phyloP scores from a whole-genome alignment of 2,329 filamentous ascomycete species.

The Zymoseptoria tritici region DNA sequence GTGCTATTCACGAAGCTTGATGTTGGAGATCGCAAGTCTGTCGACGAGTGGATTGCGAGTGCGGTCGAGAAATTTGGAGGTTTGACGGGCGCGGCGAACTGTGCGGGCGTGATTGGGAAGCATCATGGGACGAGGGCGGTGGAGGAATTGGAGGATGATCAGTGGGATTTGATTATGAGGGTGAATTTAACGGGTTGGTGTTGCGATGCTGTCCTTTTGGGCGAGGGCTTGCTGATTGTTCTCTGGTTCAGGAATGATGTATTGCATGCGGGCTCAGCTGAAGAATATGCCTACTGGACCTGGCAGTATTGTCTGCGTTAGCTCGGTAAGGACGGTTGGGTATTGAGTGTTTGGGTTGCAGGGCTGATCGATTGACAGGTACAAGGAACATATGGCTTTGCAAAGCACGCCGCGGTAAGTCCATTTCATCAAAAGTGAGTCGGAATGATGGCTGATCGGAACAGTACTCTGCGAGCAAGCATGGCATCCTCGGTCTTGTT shows the following conservation, averaged over 20 bases:
- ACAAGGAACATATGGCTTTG: constrained; percentile 38
- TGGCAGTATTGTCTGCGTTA: constrained; percentile 48
- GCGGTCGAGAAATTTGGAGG: constrained; percentile 30
- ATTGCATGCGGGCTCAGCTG: constrained; percentile 46
- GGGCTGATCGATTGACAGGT: constrained; percentile 2
- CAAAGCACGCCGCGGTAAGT: constrained; percentile 18
- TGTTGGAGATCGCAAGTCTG: constrained; percentile 24
- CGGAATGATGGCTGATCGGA: background rate
- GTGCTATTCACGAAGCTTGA: constrained; percentile 21
- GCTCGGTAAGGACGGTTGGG: constrained; percentile 9
- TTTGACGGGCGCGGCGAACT: constrained; percentile 39
- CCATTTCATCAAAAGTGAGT: background rate
- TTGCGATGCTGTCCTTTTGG: background rate
- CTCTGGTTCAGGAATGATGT: constrained; percentile 35
- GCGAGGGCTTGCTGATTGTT: constrained; percentile 14
- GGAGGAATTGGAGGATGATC: constrained; percentile 25
- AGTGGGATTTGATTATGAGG: constrained; percentile 32
- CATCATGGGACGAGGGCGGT: constrained; percentile 21
- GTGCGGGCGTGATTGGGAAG: constrained; percentile 33
- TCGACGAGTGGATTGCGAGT: constrained; percentile 29
- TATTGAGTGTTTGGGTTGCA: background rate
- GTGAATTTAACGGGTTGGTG: constrained; percentile 27
- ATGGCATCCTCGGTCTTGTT: constrained; percentile 21
- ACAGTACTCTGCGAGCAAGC: constrained; percentile 23
- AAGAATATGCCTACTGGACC: constrained; percentile 35